phyloP scores from a whole-genome alignment of 768 basidiomycete species.

The Lactifluus pinguis region DNA sequence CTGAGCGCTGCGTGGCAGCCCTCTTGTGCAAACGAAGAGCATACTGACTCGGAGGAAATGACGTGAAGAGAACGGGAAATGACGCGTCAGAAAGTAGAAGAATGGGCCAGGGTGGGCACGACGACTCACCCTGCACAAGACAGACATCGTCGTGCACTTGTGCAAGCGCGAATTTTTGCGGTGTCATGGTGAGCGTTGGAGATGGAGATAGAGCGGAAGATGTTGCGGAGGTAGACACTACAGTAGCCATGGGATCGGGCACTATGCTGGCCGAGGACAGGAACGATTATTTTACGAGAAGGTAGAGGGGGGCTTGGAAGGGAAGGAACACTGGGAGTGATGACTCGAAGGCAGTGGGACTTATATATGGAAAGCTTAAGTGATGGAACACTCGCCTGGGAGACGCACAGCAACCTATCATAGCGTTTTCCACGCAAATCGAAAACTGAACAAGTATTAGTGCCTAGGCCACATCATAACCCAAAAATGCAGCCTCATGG shows the following conservation, averaged over 20 bases:
- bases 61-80: too few species aligned
- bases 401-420: not conserved
- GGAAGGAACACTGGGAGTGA: too few species aligned
- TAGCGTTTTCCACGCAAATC: not conserved
- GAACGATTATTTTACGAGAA: too few species aligned
- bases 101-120: not conserved
- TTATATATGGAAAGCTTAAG: too few species aligned
- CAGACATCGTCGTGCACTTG: constrained; percentile 20
- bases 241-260: constrained; percentile 1
- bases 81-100: not conserved
- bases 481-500: not conserved
- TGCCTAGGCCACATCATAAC: not conserved
- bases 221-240: not conserved
- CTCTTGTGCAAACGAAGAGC: constrained; percentile 10
- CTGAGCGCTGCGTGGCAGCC: constrained; percentile 24
- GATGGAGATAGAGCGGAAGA: not conserved
- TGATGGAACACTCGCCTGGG: too few species aligned
- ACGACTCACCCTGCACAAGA: constrained; percentile 20
- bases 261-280: too few species aligned
- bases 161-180: constrained; percentile 19
- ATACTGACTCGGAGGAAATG: constrained; percentile 1
- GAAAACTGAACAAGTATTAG: not conserved
- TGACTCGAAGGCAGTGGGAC: too few species aligned
- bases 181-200: not conserved
- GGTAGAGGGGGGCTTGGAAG: too few species aligned